Base-by-base conservation (phyloP, 257 asterid genomes). In the Buddleja alternifolia region DNA sequence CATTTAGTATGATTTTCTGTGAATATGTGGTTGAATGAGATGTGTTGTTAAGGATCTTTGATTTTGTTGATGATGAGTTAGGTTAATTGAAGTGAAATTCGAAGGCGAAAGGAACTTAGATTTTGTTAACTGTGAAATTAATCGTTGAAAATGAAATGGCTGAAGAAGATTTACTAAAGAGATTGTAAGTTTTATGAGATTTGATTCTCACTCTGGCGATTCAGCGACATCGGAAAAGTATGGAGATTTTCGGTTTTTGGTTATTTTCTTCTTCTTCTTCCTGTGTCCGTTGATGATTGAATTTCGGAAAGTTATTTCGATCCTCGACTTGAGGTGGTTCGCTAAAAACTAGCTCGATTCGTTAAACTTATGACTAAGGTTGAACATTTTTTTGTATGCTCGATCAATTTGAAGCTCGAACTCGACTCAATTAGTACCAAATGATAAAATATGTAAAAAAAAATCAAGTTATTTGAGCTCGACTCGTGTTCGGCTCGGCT, bases 1-100 rank as follows among this genome's bases (percentile, higher is more conserved):
- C 60, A n/a, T 29, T 4, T 25, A 37, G 24, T 15, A 46, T 42
- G 73, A 77, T 78, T 76, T 51, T 53, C 21, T 21, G 71, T 42
- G 19, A 48, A 62, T 55, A 32, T 41, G 51, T 45, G 4, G 16
- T 0, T 2, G 19, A 25, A 10, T 16, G 10, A 8, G 70, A 41
- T 71, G 44, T 65, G 23, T 4, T 40, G 15, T 20, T 6, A n/a
- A 53, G 21, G 34, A 61, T 54, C 32, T 11, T 46, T 36, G 16
- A 57, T 39, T 34, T 65, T 1, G 1, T 29, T 29, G 34, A 1
- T 2, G 34, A 1, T 29, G 5, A 29, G 34, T 29, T 29, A 1
- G 34, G 34, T 29, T 5, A 29, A 24, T 39, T 20, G 61, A 42
- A 4, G 37, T 56, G 52, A 55, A 19, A 23, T 34, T 36, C 9